A percentile compares a stretch with the other conserved stretches of the same genome.
phyloP scores from a whole-genome alignment of 202 grass and related monocot genomes.

The Carex arenaria region DNA sequence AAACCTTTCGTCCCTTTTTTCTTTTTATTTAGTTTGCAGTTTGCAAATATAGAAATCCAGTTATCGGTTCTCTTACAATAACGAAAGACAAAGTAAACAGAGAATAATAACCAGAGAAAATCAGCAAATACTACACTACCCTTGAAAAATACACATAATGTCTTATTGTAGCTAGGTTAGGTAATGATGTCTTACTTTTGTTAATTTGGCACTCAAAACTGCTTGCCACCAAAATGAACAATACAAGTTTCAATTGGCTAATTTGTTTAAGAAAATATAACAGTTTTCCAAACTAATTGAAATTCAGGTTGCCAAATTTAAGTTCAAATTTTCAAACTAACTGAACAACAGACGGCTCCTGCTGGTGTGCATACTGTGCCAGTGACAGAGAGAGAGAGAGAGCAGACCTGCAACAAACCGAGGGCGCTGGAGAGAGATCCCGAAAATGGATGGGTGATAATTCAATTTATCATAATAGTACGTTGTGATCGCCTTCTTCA shows the following conservation, averaged over 20 bases:
- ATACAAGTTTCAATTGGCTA: not conserved
- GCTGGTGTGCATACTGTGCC: not conserved
- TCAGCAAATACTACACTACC: not conserved
- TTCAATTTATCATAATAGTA: constrained; percentile 82
- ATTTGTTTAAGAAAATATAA: not conserved
- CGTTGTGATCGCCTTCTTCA: constrained; percentile 57
- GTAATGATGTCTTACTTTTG: not conserved
- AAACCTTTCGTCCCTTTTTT: not conserved
- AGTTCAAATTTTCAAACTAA: not conserved
- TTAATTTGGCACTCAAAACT: not conserved
- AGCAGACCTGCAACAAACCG: constrained; percentile 80
- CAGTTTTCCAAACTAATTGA: not conserved
- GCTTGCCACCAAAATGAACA: not conserved
- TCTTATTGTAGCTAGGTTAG: not conserved
- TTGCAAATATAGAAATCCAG: not conserved
- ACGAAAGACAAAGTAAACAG: not conserved
- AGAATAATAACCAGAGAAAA: not conserved
- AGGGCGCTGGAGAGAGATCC: constrained; percentile 78
- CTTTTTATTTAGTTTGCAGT: not conserved
- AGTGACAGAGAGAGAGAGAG: not conserved
- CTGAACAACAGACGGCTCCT: not conserved
- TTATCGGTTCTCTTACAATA: not conserved
- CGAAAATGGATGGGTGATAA: constrained; percentile 73
- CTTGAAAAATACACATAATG: not conserved
- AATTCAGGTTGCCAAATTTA: not conserved